Conservation (phyloP, 352 stramenopile genomes). For the Pythium guiyangense region DNA sequence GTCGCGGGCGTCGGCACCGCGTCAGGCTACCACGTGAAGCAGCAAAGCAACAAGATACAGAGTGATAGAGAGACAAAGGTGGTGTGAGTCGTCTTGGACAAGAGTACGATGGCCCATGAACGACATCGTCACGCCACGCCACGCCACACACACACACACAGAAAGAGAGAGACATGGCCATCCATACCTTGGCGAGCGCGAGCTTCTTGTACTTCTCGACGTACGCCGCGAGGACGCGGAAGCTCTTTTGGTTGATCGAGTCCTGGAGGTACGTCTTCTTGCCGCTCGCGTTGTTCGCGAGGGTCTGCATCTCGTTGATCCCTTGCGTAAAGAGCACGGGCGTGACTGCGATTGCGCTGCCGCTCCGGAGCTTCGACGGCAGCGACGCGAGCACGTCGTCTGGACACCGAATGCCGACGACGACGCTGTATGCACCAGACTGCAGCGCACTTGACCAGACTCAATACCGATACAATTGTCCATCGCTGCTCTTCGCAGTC, state of each 20-base stretch:
- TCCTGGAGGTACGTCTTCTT: too few species aligned
- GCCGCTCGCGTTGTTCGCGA: conserved; percentile 62
- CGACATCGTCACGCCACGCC: not conserved
- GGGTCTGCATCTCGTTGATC: conserved; percentile 81
- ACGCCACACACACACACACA: too few species aligned
- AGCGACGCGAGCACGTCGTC: conserved; percentile 35
- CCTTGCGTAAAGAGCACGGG: conserved; percentile 71
- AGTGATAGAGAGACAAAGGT: not conserved
- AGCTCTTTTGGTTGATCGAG: conserved; percentile 80
- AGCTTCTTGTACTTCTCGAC: conserved; percentile 61
- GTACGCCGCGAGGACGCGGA: conserved; percentile 48
- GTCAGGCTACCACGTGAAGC: conserved; percentile 22
- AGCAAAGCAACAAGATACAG: too few species aligned
- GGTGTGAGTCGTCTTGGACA: not conserved
- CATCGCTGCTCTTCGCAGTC: too few species aligned
- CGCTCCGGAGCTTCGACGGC: conserved; percentile 38
- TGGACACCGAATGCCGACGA: conserved; percentile 54
- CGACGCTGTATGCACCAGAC: conserved; percentile 35
- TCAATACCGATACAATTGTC: too few species aligned
- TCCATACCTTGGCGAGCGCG: conserved; percentile 28
- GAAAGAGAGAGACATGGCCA: too few species aligned
- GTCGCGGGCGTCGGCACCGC: conserved; percentile 39
- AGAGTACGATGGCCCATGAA: not conserved
- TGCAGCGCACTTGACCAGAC: not conserved
- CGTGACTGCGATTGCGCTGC: conserved; percentile 47